Conservation (phyloP, 805 yeast genomes). For the Starmerella roubikii region DNA sequence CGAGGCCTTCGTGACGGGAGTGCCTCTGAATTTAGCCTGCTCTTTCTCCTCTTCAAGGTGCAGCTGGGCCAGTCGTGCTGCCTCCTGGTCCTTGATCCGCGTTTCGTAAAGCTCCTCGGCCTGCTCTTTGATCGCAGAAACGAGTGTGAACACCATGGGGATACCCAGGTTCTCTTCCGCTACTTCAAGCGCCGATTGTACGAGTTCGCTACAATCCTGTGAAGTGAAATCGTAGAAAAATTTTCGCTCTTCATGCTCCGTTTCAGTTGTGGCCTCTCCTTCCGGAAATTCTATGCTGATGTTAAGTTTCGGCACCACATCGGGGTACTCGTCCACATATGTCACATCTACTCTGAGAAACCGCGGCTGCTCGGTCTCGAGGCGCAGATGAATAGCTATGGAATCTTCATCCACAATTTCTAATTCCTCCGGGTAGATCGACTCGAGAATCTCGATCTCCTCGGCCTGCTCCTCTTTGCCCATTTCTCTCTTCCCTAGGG, state of each 20-base stretch:
- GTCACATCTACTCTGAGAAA: constrained; percentile 43
- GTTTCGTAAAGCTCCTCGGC: constrained; percentile 56
- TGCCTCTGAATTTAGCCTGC: constrained; percentile 81
- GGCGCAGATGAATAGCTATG: constrained; percentile 42
- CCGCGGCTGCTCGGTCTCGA: constrained; percentile 60
- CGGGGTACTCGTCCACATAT: constrained; percentile 74
- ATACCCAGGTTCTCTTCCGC: constrained; percentile 76
- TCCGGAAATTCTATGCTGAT: constrained; percentile 30
- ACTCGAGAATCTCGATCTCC: constrained; percentile 77
- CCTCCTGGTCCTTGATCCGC: constrained; percentile 43
- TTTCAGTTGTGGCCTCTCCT: constrained; percentile 34
- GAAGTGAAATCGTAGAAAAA: constrained; percentile 35
- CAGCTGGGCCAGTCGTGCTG: constrained; percentile 43
- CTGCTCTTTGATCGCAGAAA: constrained; percentile 64
- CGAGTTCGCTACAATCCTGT: constrained; percentile 23
- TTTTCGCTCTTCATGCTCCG: constrained; percentile 30
- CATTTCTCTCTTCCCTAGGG: constrained; percentile 44
- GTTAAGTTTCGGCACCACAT: constrained; percentile 21
- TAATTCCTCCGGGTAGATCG: constrained; percentile 89
- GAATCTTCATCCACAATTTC: constrained; percentile 32
- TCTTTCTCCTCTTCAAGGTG: constrained; percentile 62
- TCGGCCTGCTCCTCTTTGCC: constrained; percentile 71
- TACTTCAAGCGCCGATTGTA: constrained; percentile 19
- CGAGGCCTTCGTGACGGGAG: constrained; percentile 72
- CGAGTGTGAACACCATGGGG: constrained; percentile 76